A percentile compares a stretch with the other conserved stretches of the same genome.
Evolutionary conservation across 208 protist species (phyloP).

Genomic region (Naegleria lovaniensis): DNA sequence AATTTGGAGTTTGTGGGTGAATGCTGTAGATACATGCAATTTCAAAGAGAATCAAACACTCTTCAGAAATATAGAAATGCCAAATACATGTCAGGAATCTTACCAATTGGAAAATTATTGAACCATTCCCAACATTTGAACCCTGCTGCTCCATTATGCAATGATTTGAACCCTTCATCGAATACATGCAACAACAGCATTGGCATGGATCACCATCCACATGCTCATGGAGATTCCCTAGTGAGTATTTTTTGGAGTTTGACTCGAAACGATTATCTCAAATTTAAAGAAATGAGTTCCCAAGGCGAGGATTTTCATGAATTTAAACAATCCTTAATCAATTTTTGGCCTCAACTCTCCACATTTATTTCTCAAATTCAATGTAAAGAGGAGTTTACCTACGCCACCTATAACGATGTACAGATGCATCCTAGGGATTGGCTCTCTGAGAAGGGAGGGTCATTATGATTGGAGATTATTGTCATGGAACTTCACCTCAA

Average conservation of each 20-base stretch:
- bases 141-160: no score
- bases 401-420: background rate
- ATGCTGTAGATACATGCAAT: background rate
- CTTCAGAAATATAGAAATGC: background rate
- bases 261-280: background rate
- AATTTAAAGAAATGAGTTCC: background rate
- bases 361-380: background rate
- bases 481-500: constrained; percentile 9
- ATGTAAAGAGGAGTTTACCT: background rate
- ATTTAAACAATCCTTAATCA: background rate
- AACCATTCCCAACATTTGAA: no score
- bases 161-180: no score
- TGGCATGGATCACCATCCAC: background rate
- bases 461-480: background rate
- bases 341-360: background rate
- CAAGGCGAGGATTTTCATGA: background rate
- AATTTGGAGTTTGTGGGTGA: background rate
- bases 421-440: background rate
- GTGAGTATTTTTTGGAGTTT: background rate
- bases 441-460: background rate
- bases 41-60: background rate
- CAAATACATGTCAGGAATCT: background rate
- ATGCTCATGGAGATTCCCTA: background rate
- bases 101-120: background rate
- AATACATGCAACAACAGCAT: no score